Evolutionary conservation across 805 yeast genomes (phyloP), one percentile per base, ranked within the genome.

Genomic region (Candida argentea): DNA sequence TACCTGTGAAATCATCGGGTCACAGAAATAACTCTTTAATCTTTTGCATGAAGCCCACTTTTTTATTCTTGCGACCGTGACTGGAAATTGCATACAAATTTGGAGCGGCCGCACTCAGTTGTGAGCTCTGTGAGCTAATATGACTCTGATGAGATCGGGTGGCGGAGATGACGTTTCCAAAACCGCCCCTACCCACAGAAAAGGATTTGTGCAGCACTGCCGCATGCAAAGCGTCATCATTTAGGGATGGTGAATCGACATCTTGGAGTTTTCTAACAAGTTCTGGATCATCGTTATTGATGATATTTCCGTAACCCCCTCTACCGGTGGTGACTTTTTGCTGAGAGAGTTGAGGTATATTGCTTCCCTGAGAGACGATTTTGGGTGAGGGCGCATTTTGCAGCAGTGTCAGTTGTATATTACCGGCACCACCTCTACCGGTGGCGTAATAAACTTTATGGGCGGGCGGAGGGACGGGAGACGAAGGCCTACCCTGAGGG

Each of bases 401-500:
- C 34, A 28, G 34, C 10, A 10, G 9, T 8, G 70, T 47, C 3
- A 58, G 40, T 39, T 66, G 58, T 30, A 78, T 70, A 49, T 79
- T 79, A 5, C 87, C 87, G 1, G 79, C 78, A 6, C 89, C 89
- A 7, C 89, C 89, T 38, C 89, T 65, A 4, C 87, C 87, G 0
- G 86, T 78, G n/a, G 83, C 65, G 38, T 67, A 68, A 33, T 55
- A 58, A 5, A 57, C 46, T 37, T 42, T 50, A 33, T 52, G 55
- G 27, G 15, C 20, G 17, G 15, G 20, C 11, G 24, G 27, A 10
- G 34, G 35, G 16, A 24, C 29, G 10, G 39, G 29, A 11, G 10
- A 19, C 4, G 38, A 25, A 5, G 36, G 33, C 13, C 31, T 27
- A 18, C 9, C 7, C 9, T 7, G 20, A 6, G 30, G 23, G 25